Conservation (phyloP, 2,329 filamentous ascomycete species). For the Trichoderma semiorbis region DNA sequence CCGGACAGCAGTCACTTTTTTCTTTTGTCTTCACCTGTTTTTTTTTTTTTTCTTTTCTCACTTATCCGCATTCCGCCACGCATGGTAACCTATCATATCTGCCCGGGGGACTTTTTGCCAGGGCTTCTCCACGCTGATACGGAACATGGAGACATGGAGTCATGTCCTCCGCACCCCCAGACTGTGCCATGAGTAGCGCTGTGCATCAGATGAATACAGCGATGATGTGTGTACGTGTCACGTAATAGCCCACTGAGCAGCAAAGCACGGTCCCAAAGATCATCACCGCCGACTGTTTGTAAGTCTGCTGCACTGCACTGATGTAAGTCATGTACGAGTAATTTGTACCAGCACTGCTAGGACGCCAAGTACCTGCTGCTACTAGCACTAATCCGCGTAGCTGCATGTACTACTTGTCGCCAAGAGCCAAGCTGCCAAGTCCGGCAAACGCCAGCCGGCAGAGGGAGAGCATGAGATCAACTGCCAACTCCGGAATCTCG, state of each 20-base stretch:
- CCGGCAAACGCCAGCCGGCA: neutral
- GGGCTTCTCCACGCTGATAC: neutral
- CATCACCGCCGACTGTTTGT: neutral
- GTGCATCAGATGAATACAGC: neutral
- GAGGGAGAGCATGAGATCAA: conserved; percentile 9
- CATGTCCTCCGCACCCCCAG: neutral
- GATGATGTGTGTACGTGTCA: neutral
- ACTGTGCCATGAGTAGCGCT: neutral
- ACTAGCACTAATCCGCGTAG: neutral
- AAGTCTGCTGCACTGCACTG: neutral
- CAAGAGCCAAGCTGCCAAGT: conserved; percentile 1
- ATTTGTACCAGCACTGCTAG: neutral
- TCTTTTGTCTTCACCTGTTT: neutral
- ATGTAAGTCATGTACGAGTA: neutral
- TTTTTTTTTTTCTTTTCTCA: neutral
- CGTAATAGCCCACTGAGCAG: neutral
- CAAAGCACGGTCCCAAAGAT: neutral
- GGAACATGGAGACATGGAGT: neutral
- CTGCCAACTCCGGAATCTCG: conserved; percentile 6
- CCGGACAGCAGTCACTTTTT: neutral
- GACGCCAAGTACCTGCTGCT: neutral
- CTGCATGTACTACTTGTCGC: neutral
- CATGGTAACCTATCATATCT: neutral
- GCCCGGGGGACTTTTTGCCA: neutral
- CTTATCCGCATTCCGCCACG: neutral